Conservation (phyloP, 164 flowering plant species). For the Houttuynia cordata region DNA sequence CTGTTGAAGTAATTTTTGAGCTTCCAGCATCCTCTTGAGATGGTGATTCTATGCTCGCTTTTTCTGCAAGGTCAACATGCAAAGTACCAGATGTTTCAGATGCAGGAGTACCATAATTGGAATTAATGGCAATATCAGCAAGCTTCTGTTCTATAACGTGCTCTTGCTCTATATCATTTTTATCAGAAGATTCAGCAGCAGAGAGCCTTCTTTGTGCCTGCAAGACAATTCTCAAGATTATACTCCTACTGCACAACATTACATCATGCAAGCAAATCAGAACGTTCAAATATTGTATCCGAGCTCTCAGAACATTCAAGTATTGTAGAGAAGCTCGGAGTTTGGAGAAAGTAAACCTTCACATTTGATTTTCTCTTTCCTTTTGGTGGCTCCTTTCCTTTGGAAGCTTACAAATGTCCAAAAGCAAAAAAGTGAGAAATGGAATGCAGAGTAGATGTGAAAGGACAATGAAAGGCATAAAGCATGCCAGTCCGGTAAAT, state of each 20-base stretch:
- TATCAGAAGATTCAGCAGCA: slow-evolving; percentile 22
- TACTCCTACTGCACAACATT: neutral
- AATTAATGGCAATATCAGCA: slow-evolving; percentile 23
- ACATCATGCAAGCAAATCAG: neutral
- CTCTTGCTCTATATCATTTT: slow-evolving; percentile 22
- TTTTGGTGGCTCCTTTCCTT: slow-evolving; percentile 48
- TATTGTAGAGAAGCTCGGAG: neutral
- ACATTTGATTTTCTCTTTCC: slow-evolving; percentile 38
- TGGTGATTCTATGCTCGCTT: slow-evolving; percentile 19
- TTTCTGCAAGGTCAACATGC: slow-evolving; percentile 11
- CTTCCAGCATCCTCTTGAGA: slow-evolving; percentile 17
- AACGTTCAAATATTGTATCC: too few species aligned
- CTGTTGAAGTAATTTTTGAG: slow-evolving; percentile 16
- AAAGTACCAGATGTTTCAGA: slow-evolving; percentile 19
- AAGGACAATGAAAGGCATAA: neutral
- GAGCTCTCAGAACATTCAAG: neutral
- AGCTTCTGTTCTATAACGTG: slow-evolving; percentile 18
- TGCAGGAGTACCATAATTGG: slow-evolving; percentile 9
- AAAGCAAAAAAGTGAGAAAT: slow-evolving; percentile 7
- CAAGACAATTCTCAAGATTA: slow-evolving; percentile 7
- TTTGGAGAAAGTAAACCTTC: neutral
- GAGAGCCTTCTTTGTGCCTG: slow-evolving; percentile 40
- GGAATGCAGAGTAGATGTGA: slow-evolving; percentile 1
- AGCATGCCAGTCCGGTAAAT: neutral
- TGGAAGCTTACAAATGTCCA: slow-evolving; percentile 32